Percentiles rank a stretch among this genome's conserved stretches.
phyloP scores from a whole-genome alignment of 2,329 filamentous ascomycete genomes.

The Pyrenophora tritici-repentis region DNA sequence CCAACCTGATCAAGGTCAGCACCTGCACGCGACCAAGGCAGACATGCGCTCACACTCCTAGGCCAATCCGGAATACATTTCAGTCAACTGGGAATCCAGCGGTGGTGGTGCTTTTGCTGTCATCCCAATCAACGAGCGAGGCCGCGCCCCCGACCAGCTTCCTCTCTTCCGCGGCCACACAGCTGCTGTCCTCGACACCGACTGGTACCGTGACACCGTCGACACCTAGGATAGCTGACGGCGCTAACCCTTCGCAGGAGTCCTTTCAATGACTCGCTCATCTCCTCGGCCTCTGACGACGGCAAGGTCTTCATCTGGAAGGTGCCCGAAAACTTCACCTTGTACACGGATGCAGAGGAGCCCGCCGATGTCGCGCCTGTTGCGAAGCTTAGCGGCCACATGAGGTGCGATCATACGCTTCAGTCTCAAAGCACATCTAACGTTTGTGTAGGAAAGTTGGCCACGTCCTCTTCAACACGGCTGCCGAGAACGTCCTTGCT shows the following conservation, averaged over 20 bases:
- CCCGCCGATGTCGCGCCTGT: conserved; percentile 79
- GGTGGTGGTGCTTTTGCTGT: conserved; percentile 97
- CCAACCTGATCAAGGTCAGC: conserved; percentile 92
- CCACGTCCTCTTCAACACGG: conserved; percentile 96
- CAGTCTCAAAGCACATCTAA: conserved; percentile 19
- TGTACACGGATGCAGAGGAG: conserved; percentile 83
- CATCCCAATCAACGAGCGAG: conserved; percentile 85
- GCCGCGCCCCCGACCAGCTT: conserved; percentile 88
- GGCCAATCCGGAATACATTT: conserved; percentile 94
- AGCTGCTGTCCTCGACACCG: conserved; percentile 91
- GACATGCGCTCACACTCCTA: conserved; percentile 50
- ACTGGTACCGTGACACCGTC: conserved; percentile 67
- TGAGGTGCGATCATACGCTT: conserved; percentile 63
- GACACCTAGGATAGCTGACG: not conserved
- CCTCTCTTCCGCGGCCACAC: conserved; percentile 97
- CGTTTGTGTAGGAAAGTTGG: conserved; percentile 77
- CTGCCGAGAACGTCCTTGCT: conserved; percentile 92
- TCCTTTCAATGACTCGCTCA: conserved; percentile 91
- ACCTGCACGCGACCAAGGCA: conserved; percentile 34
- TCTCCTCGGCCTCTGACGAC: conserved; percentile 94
- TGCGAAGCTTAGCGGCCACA: conserved; percentile 82
- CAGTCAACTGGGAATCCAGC: conserved; percentile 97
- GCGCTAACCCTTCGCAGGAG: conserved; percentile 63
- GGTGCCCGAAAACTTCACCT: conserved; percentile 84
- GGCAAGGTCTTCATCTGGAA: conserved; percentile 97